Percentiles rank a stretch among this genome's conserved stretches.
Conservation (phyloP, 148 eudicot genomes). For the Amaranthus palmeri region DNA sequence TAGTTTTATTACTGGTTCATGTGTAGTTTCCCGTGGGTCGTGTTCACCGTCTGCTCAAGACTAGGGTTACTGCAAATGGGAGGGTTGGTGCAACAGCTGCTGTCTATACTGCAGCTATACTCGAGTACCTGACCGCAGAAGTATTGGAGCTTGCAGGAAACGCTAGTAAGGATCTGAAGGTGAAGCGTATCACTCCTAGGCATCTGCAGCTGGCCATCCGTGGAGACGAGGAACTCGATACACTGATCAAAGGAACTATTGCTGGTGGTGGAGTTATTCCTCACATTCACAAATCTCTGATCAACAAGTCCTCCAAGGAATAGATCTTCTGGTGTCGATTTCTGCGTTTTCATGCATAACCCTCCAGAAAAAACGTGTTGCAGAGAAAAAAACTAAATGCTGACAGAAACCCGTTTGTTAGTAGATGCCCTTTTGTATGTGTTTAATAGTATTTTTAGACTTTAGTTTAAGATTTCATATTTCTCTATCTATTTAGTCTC, state of each 20-base stretch:
- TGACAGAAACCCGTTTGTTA: neutral
- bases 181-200: constrained; percentile 65
- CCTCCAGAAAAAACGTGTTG: neutral
- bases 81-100: constrained; percentile 73
- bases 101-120: constrained; percentile 58
- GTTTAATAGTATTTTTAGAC: constrained; percentile 11
- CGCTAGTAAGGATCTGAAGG: constrained; percentile 63
- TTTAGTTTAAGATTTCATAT: neutral
- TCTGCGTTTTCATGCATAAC: constrained; percentile 13
- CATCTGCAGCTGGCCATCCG: constrained; percentile 64
- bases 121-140: constrained; percentile 65
- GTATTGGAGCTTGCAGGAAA: constrained; percentile 64
- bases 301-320: constrained; percentile 63
- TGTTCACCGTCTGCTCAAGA: constrained; percentile 54
- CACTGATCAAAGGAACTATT: constrained; percentile 62
- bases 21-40: constrained; percentile 67
- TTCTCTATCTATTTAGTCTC: constrained; percentile 2
- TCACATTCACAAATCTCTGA: constrained; percentile 65
- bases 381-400: neutral
- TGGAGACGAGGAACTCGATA: constrained; percentile 66
- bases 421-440: neutral
- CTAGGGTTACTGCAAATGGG: constrained; percentile 52
- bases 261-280: constrained; percentile 72
- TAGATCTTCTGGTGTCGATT: constrained; percentile 18
- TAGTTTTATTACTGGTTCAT: neutral